Conservation (phyloP, 2,329 filamentous ascomycete genomes). For the Pseudovirgaria hyperparasitica region DNA sequence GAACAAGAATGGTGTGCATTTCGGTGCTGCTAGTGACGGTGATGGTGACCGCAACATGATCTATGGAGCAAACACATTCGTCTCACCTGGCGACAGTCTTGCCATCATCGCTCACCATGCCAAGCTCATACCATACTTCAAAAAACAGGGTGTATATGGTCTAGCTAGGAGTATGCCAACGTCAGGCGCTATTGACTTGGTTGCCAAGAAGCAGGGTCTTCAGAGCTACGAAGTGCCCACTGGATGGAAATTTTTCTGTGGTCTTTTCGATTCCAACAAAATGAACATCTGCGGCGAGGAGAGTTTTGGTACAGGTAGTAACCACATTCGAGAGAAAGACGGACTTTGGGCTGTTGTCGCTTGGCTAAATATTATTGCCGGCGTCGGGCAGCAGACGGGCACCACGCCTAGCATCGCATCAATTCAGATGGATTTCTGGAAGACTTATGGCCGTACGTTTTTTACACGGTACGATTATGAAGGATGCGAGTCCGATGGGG, state of each 20-base stretch:
- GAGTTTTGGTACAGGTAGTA: slow-evolving; percentile 93
- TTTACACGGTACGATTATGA: slow-evolving; percentile 99
- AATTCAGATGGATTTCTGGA: slow-evolving; percentile 97
- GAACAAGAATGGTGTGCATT: slow-evolving; percentile 82
- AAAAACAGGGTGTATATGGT: slow-evolving; percentile 91
- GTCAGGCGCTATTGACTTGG: slow-evolving; percentile 85
- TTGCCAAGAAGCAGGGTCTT: slow-evolving; percentile 87
- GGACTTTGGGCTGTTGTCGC: slow-evolving; percentile 94
- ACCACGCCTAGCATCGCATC: slow-evolving; percentile 85
- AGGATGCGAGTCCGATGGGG: slow-evolving; percentile 80
- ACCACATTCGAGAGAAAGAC: slow-evolving; percentile 99
- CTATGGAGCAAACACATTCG: slow-evolving; percentile 91
- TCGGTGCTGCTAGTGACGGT: slow-evolving; percentile 90
- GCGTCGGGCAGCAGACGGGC: slow-evolving; percentile 68
- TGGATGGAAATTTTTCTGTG: slow-evolving; percentile 99
- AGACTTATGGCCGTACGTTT: slow-evolving; percentile 89
- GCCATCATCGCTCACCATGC: slow-evolving; percentile 98
- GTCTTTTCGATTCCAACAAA: slow-evolving; percentile 86
- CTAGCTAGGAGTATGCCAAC: slow-evolving; percentile 97
- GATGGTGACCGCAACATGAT: slow-evolving; percentile 99
- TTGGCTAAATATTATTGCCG: slow-evolving; percentile 98
- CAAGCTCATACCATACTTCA: slow-evolving; percentile 94
- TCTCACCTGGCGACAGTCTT: slow-evolving; percentile 91
- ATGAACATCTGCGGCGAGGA: slow-evolving; percentile 98
- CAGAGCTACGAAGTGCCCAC: slow-evolving; percentile 94